Base-by-base conservation (phyloP, 176 grass and related monocot genomes). In the Coix lacrymajobi region DNA sequence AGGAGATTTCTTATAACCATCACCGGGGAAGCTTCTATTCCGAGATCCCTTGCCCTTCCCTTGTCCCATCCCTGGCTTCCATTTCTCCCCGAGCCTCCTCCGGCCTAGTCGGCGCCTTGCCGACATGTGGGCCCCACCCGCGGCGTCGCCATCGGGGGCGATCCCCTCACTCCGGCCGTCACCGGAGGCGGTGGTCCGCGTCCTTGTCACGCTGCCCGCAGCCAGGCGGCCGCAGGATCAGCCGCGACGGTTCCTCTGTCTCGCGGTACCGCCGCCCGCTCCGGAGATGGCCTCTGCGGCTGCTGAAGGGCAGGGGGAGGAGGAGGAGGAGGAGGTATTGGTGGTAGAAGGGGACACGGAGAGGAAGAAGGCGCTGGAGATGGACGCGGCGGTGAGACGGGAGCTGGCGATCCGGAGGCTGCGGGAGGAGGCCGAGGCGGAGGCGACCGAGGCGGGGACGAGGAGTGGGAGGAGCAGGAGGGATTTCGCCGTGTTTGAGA, bases 401-500 rank as follows among this genome's bases (percentile, higher is more conserved):
- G 85, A 93, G 86, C 84, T 88, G 19, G 86, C 85, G 33, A 79
- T 87, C 81, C 87, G 77, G 62, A 85, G 84, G 77, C 78, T 91
- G 86, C 79, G 68, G 52, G 87, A 92, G 81, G 88, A 85, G 61
- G 79, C 65, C 16, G 64, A 85, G 12, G 80, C 43, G 15, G 86
- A 81, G 10, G 87, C 65, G 71, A 1, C 0, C 68, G 75, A 88
- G 78, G 88, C 70, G 24, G 87, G 78, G 22, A 17, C 26, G 8
- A 75, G 62, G 54, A 17, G 13, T 26, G 26, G 41, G 25, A 75
- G 75, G 28, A 82, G 83, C 72, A 62, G 76, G 34, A 85, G 94
- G 87, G 89, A 93, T 45, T 97, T 88, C 72, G 80, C 91, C 36
- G 76, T 97, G 84, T 85, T 93, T 56, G 39, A 85, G 84, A 91